These are phyloP conservation scores for Macadamia integrifolia DNA, from an alignment of 164 flowering plant genomes.

Conservation along the genomic window DNA sequence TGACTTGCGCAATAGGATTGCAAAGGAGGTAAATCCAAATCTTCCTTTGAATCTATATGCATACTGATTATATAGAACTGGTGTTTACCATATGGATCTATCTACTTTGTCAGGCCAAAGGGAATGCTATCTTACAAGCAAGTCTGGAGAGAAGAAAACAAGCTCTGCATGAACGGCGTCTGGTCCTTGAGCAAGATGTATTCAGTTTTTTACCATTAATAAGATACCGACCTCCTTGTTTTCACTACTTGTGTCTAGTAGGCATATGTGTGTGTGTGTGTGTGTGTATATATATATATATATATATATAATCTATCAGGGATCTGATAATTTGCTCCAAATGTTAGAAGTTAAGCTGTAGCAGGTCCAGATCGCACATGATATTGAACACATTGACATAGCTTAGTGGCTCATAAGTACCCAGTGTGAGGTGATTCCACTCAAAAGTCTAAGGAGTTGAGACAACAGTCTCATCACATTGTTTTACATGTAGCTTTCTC, in stretches of 20 bases:
- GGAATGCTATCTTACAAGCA: constrained; percentile 95
- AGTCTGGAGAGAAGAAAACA: constrained; percentile 98
- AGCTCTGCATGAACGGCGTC: constrained; percentile 96
- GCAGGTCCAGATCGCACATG: no score
- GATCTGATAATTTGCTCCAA: no score
- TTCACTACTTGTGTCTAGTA: not conserved
- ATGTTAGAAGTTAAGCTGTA: no score
- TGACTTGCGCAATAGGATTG: constrained; percentile 89
- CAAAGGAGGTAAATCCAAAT: constrained; percentile 71
- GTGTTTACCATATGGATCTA: constrained; percentile 11
- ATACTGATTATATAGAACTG: not conserved
- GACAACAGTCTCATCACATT: no score
- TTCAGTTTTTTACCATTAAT: not conserved
- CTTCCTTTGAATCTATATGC: not conserved
- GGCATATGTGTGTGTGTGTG: no score
- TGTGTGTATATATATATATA: no score
- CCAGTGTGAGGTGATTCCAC: no score
- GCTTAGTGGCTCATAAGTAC: no score
- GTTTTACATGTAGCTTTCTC: no score
- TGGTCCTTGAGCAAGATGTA: constrained; percentile 99
- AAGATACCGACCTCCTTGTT: not conserved
- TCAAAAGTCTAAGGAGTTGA: no score
- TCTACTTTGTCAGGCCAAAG: constrained; percentile 63
- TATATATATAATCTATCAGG: not conserved
- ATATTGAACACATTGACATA: no score